phyloP scores from a whole-genome alignment of 495 filamentous ascomycete species.

The Aspergillus bridgeri region DNA sequence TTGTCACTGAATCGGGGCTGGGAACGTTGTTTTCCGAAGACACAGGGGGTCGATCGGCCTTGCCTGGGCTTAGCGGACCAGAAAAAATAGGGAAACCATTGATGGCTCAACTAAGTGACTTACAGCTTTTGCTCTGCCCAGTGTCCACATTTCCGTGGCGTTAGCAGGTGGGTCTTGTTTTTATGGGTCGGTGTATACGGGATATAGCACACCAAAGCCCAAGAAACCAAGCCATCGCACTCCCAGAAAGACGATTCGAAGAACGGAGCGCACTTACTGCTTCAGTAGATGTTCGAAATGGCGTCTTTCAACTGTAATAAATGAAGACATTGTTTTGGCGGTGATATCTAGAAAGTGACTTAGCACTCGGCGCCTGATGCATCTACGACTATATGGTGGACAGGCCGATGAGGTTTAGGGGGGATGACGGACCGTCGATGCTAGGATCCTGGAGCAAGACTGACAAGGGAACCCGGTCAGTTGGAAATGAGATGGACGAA shows the following conservation, averaged over 20 bases:
- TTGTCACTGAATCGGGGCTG: constrained; percentile 44
- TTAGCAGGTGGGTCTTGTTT: not conserved
- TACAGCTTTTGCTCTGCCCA: not conserved
- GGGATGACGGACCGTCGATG: constrained; percentile 1
- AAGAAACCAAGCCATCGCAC: not conserved
- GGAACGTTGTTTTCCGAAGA: not conserved
- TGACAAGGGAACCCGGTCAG: not conserved
- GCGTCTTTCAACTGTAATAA: constrained; percentile 49
- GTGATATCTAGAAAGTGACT: not conserved
- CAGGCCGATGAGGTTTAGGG: not conserved
- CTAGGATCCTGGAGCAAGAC: not conserved
- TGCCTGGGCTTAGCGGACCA: not conserved
- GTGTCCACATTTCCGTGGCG: not conserved
- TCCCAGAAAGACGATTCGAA: not conserved
- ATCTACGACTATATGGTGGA: not conserved
- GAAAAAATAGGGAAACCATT: not conserved
- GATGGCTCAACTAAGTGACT: not conserved
- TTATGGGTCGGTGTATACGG: not conserved
- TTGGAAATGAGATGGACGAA: not conserved
- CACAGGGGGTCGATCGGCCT: not conserved
- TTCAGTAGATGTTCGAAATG: constrained; percentile 53
- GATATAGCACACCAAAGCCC: not conserved
- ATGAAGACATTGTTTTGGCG: constrained; percentile 25
- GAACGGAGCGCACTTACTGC: constrained; percentile 27
- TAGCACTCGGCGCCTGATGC: not conserved